Conservation (phyloP, 2,329 filamentous ascomycete species). For the Colletotrichum orchidophilum region DNA sequence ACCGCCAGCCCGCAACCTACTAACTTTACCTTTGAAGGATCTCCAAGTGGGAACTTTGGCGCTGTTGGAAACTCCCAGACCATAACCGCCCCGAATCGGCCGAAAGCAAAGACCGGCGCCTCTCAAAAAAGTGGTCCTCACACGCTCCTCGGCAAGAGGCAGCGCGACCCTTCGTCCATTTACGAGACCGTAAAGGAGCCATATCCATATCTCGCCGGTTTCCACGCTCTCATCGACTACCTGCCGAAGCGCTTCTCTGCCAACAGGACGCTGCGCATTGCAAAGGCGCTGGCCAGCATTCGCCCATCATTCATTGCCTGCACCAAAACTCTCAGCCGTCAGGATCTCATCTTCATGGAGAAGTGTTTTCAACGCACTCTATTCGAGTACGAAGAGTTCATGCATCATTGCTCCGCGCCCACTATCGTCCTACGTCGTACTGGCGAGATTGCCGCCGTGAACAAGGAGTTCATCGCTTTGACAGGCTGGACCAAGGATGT, state of each 20-base stretch:
- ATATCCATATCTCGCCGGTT: constrained; percentile 89
- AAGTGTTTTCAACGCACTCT: constrained; percentile 94
- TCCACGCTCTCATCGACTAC: constrained; percentile 86
- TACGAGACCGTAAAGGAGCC: constrained; percentile 92
- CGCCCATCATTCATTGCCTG: constrained; percentile 93
- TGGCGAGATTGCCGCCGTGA: constrained; percentile 93
- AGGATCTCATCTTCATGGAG: constrained; percentile 97
- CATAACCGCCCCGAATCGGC: constrained; percentile 45
- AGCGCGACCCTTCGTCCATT: constrained; percentile 81
- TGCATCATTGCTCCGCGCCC: constrained; percentile 87
- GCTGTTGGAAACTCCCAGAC: constrained; percentile 32
- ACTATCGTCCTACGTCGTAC: constrained; percentile 92
- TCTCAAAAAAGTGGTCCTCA: constrained; percentile 54
- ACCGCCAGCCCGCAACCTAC: constrained; percentile 68
- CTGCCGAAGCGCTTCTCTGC: constrained; percentile 81
- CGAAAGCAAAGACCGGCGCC: constrained; percentile 56
- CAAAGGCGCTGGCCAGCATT: constrained; percentile 87
- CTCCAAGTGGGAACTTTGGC: constrained; percentile 48
- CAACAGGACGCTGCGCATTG: constrained; percentile 82
- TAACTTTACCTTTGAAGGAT: constrained; percentile 63
- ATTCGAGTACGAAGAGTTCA: constrained; percentile 92
- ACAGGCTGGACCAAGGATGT: constrained; percentile 95
- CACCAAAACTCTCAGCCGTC: constrained; percentile 85
- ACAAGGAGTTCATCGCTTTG: constrained; percentile 95
- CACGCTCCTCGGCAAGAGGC: constrained; percentile 65